A percentile compares a stretch with the other conserved stretches of the same genome.
These are phyloP conservation scores for Solanum gandarillasii DNA, from an alignment of 257 asterid species.

Conservation along the genomic window DNA sequence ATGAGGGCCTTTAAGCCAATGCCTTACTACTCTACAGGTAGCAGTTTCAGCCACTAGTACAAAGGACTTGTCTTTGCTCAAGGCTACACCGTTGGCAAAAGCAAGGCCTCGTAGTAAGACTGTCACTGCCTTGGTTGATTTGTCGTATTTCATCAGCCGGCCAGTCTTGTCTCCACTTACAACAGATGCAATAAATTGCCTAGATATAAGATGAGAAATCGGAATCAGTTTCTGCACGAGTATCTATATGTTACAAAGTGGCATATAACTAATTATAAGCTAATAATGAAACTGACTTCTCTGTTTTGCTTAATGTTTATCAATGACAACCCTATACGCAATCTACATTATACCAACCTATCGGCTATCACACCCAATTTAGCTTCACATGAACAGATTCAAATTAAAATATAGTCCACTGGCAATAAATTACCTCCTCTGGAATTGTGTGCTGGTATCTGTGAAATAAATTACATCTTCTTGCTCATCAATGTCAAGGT, in stretches of 20 bases:
- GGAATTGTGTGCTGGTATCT: conserved; percentile 44
- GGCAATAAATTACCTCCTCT: conserved; percentile 34
- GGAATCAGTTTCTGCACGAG: background rate
- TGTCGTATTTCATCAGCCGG: conserved; percentile 11
- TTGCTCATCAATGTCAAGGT: conserved; percentile 58
- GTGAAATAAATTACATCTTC: conserved; percentile 51
- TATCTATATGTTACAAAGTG: background rate
- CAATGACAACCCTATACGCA: background rate
- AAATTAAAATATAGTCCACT: background rate
- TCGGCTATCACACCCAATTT: background rate
- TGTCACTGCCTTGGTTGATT: background rate
- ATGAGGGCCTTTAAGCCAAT: conserved; percentile 49
- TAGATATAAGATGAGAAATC: background rate
- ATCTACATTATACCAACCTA: background rate
- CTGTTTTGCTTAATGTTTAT: background rate
- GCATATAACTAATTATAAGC: background rate
- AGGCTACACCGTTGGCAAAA: conserved; percentile 6
- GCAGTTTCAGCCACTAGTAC: conserved; percentile 19
- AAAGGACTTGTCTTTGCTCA: conserved; percentile 8
- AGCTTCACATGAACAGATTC: background rate
- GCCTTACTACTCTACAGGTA: conserved; percentile 15
- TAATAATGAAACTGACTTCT: background rate
- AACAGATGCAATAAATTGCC: conserved; percentile 46
- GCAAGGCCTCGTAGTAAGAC: background rate
- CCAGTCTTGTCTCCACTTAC: conserved; percentile 18